These are phyloP conservation scores for Aquilaria sinensis DNA, from an alignment of 345 rosid species.

Conservation along the genomic window DNA sequence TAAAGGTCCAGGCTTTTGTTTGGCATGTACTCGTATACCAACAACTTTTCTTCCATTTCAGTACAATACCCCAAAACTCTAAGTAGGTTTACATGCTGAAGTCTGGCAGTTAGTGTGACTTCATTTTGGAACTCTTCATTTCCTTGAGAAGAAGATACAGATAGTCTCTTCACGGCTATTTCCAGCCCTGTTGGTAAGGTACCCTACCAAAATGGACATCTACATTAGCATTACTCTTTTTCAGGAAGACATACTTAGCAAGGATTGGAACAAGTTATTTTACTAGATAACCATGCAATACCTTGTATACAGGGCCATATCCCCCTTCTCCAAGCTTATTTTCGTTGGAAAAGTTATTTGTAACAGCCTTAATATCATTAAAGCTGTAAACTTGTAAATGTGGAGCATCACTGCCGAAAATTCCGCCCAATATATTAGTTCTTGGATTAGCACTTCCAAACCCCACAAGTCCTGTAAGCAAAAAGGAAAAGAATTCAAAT, in stretches of 20 bases:
- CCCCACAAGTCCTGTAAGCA: neutral
- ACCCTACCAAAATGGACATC: conserved; percentile 10
- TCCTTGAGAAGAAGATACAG: conserved; percentile 19
- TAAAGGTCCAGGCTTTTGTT: conserved; percentile 22
- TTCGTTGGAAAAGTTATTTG: conserved; percentile 14
- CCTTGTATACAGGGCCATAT: conserved; percentile 22
- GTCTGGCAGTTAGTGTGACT: conserved; percentile 16
- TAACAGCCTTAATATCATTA: conserved; percentile 7
- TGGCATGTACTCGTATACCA: conserved; percentile 26
- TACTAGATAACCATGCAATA: neutral
- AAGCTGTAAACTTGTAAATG: conserved; percentile 13
- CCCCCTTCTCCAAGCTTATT: conserved; percentile 21
- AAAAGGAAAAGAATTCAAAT: neutral
- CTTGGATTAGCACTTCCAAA: neutral
- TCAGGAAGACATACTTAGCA: too few species aligned
- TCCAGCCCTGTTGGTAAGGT: conserved; percentile 15
- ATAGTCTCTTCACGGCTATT: conserved; percentile 26
- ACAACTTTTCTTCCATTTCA: conserved; percentile 19
- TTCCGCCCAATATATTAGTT: neutral
- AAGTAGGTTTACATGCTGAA: conserved; percentile 22
- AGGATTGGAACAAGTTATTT: too few species aligned
- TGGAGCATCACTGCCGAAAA: neutral
- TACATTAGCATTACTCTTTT: neutral
- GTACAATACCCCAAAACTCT: conserved; percentile 17
- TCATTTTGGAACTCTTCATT: conserved; percentile 21